phyloP scores from a whole-genome alignment of 2,329 filamentous ascomycete species.

The Sporothrix schenckii region DNA sequence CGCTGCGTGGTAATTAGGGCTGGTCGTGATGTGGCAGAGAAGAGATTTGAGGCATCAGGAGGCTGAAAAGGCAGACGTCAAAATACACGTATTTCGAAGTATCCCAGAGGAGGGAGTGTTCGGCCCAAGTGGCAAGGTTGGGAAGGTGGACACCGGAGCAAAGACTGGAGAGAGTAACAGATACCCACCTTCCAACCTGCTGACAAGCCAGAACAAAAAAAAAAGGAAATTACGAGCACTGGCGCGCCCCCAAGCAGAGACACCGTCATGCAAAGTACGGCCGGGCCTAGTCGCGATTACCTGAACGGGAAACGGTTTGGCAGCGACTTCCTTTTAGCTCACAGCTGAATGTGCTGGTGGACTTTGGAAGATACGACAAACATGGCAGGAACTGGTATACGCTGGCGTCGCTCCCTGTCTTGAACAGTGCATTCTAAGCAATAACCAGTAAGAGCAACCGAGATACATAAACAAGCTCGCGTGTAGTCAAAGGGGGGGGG shows the following conservation, averaged over 20 bases:
- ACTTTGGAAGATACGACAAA: not conserved
- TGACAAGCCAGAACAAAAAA: not conserved
- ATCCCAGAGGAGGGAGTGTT: not conserved
- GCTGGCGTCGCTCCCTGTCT: slow-evolving; percentile 15
- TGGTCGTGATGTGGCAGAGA: not conserved
- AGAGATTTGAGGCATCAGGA: not conserved
- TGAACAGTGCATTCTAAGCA: not conserved
- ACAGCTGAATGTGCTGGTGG: no score
- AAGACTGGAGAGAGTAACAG: slow-evolving; percentile 11
- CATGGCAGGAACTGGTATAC: not conserved
- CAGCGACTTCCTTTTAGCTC: not conserved
- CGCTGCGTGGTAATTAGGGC: not conserved
- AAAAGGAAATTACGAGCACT: slow-evolving; percentile 27
- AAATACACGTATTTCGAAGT: slow-evolving; percentile 2
- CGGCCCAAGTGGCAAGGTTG: slow-evolving; percentile 17
- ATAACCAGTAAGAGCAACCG: slow-evolving; percentile 20
- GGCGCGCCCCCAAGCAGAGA: not conserved
- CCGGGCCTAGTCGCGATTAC: slow-evolving; percentile 18
- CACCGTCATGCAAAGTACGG: slow-evolving; percentile 10
- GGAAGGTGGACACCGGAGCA: slow-evolving; percentile 25
- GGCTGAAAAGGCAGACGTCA: not conserved
- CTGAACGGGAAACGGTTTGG: slow-evolving; percentile 23
- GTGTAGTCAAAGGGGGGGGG: slow-evolving; percentile 9
- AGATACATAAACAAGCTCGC: not conserved
- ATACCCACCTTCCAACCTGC: slow-evolving; percentile 8